Percentiles rank a stretch among this genome's conserved stretches.
phyloP scores from a whole-genome alignment of 1,139 yeast species.

The Trichomonascaceae sp. region DNA sequence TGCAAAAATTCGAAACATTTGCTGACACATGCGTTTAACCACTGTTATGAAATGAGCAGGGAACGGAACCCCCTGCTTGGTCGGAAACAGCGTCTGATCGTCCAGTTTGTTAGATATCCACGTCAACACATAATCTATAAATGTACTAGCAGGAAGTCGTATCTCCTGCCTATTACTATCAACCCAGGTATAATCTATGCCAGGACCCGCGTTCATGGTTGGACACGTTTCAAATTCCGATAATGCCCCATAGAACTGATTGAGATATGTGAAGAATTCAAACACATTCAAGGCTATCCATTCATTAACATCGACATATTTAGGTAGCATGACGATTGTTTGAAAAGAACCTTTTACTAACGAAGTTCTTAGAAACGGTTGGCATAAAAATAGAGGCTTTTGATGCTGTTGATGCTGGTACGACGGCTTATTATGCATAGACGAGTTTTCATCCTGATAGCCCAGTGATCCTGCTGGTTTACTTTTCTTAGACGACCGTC shows the following conservation, averaged over 20 bases:
- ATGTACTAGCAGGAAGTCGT: conserved; percentile 86
- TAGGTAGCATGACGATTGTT: conserved; percentile 91
- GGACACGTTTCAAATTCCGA: conserved; percentile 85
- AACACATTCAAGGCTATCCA: conserved; percentile 94
- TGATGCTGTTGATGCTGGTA: conserved; percentile 11
- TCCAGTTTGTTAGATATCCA: conserved; percentile 87
- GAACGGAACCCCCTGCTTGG: conserved; percentile 84
- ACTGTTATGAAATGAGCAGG: conserved; percentile 81
- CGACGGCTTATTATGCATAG: conserved; percentile 1
- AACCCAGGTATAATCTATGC: conserved; percentile 85
- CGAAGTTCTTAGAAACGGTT: conserved; percentile 91
- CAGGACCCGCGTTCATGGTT: conserved; percentile 94
- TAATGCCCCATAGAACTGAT: conserved; percentile 82
- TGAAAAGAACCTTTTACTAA: conserved; percentile 96
- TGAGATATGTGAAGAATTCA: conserved; percentile 79
- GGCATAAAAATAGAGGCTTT: conserved; percentile 70
- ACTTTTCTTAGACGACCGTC: conserved; percentile 53
- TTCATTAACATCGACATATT: conserved; percentile 88
- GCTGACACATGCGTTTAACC: conserved; percentile 78
- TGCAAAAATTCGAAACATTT: conserved; percentile 95
- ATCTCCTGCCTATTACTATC: conserved; percentile 72
- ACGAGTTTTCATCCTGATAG: conserved; percentile 29
- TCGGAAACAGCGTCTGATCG: conserved; percentile 87
- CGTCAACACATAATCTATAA: conserved; percentile 83
- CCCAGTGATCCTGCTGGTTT: conserved; percentile 17